Evolutionary conservation across 371 early-diverging fungal genomes (phyloP), one percentile per base, ranked within the genome.

Genomic region (Apophysomyces ossiformis): DNA sequence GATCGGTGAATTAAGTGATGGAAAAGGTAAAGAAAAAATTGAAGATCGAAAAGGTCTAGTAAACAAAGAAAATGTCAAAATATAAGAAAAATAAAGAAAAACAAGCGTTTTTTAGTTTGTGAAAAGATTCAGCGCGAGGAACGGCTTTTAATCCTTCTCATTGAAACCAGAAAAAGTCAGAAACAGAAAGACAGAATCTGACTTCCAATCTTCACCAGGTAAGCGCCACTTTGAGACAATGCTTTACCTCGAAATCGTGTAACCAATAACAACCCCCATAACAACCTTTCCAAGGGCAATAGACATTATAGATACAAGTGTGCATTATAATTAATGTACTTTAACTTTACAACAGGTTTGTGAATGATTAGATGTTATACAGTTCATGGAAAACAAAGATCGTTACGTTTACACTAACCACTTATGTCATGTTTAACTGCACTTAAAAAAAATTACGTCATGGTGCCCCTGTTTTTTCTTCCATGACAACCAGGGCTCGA

Each of bases 81-180:
- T 18, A 50, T 21, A 21, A 50, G 21, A 50, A 21, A n/a, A 7
- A 50, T 18, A 21, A 18, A 50, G 21, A 50, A 21, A 50, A 21
- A 47, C 16, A 16, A n/a, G 13, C 18, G 9, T 43, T 43, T 43
- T 47, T 47, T 50, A 21, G 8, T 21, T 26, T 50, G 32, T 26
- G 32, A 7, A n/a, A 50, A 11, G 1, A 50, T 50, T n/a, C n/a
- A 50, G 5, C 18, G 2, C 7, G 54, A 21, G 9, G 7, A 21
- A 50, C 21, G 54, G 54, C 54, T 50, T 50, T 50, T 50, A 50
- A 50, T 50, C 54, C 26, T 50, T 50, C 54, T n/a, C 21, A 21
- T 50, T 50, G 54, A 50, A 50, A 50, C 54, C 54, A 50, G 21
- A 50, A 47, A 50, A 50, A 50, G 54, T 50, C 54, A 50, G 54